phyloP scores from a whole-genome alignment of 306 rosid species.

The Amphicarpaea edgeworthii region DNA sequence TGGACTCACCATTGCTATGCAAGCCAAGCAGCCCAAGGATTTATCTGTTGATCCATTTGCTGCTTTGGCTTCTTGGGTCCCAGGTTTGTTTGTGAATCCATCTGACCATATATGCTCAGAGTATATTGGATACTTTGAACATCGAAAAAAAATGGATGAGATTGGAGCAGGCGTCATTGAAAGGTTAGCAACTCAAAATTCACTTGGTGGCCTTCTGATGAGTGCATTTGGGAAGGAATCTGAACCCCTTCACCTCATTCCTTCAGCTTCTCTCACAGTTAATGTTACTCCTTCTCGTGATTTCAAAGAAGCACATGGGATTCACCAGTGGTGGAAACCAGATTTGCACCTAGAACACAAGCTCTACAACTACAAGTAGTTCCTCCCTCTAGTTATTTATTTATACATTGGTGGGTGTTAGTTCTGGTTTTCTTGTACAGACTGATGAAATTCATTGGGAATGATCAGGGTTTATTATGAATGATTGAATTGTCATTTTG shows the following conservation, averaged over 20 bases:
- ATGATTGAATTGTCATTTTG: constrained; percentile 7
- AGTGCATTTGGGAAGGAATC: constrained; percentile 75
- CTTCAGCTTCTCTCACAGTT: constrained; percentile 73
- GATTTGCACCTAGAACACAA: constrained; percentile 55
- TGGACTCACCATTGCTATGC: constrained; percentile 82
- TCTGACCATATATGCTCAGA: constrained; percentile 80
- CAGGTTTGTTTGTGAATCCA: constrained; percentile 82
- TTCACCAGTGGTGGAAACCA: constrained; percentile 96
- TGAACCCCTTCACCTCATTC: constrained; percentile 87
- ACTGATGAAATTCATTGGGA: constrained; percentile 14
- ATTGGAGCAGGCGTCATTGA: constrained; percentile 84
- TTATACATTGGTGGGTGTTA: neutral
- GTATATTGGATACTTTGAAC: constrained; percentile 93
- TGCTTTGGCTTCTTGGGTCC: constrained; percentile 77
- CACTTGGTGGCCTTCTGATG: constrained; percentile 73
- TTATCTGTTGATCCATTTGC: constrained; percentile 57
- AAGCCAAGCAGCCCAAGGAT: constrained; percentile 56
- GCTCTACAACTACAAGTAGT: constrained; percentile 64
- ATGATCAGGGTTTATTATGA: neutral
- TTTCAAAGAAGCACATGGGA: constrained; percentile 93
- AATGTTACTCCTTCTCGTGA: constrained; percentile 62
- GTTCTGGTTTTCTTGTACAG: constrained; percentile 27
- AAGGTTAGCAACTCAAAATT: constrained; percentile 88
- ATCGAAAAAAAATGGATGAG: constrained; percentile 82
- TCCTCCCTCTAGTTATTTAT: neutral